A percentile compares a stretch with the other conserved stretches of the same genome.
Conservation (phyloP, 305 asterid genomes). For the Euphrasia arctica region DNA sequence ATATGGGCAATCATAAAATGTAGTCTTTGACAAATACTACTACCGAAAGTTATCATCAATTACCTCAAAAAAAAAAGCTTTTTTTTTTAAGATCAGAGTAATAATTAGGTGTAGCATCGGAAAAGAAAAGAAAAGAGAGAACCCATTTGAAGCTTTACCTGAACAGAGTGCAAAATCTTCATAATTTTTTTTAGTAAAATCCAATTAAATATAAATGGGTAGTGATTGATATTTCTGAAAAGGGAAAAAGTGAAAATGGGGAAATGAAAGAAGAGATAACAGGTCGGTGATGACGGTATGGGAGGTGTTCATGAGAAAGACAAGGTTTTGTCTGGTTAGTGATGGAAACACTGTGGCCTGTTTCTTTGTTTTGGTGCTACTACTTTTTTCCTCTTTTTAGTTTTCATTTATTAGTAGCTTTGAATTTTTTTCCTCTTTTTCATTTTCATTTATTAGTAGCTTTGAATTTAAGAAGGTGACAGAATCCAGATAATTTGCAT, state of each 20-base stretch:
- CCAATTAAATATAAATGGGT: neutral
- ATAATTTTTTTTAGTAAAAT: neutral
- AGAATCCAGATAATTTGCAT: too few species aligned
- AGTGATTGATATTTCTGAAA: conserved; percentile 10
- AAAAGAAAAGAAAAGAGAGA: neutral
- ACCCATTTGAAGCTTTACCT: conserved; percentile 30
- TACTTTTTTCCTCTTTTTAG: neutral
- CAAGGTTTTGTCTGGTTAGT: conserved; percentile 25
- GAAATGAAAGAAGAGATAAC: conserved; percentile 14
- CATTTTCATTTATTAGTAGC: neutral
- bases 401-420: neutral
- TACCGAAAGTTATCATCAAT: neutral
- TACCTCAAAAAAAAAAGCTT: neutral
- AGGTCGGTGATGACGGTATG: conserved; percentile 11
- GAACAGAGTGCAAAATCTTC: conserved; percentile 20
- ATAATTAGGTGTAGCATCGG: too few species aligned
- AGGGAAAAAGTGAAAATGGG: neutral
- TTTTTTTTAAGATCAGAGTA: too few species aligned
- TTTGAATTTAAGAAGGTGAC: neutral
- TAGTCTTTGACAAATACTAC: neutral
- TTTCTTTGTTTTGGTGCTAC: neutral
- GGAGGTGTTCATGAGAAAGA: conserved; percentile 18
- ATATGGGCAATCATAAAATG: neutral
- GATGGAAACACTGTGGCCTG: conserved; percentile 17
- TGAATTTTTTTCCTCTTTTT: neutral